phyloP scores from a whole-genome alignment of 164 flowering plant species.

The Amborella trichopoda region DNA sequence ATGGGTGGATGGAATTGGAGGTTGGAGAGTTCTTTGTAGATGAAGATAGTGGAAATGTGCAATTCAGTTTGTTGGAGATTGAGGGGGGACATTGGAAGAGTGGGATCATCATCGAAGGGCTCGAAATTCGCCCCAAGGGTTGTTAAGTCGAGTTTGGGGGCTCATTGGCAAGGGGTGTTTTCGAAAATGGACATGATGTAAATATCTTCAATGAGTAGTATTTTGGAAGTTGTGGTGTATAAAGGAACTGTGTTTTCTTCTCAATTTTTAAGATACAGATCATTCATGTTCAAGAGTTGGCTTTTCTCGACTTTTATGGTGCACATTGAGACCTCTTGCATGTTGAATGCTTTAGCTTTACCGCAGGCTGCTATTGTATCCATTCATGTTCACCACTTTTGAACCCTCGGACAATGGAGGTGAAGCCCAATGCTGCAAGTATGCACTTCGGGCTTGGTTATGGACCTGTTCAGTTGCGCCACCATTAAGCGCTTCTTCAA shows the following conservation, averaged over 20 bases:
- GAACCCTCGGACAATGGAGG: too few species aligned
- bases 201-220: not conserved
- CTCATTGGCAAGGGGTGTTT: not conserved
- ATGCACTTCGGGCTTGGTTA: too few species aligned
- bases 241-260: not conserved
- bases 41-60: slow-evolving; percentile 25
- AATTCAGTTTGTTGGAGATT: slow-evolving; percentile 28
- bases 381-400: too few species aligned
- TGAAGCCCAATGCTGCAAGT: too few species aligned
- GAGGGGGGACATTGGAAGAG: slow-evolving; percentile 26
- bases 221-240: not conserved
- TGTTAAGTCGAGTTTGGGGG: not conserved
- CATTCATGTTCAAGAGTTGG: not conserved
- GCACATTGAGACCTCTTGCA: too few species aligned
- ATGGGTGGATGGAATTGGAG: slow-evolving; percentile 52
- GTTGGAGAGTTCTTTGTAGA: slow-evolving; percentile 33
- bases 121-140: slow-evolving; percentile 57
- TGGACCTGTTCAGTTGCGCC: too few species aligned
- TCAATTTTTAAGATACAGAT: not conserved
- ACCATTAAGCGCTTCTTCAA: too few species aligned
- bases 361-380: too few species aligned
- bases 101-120: slow-evolving; percentile 50
- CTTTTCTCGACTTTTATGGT: not conserved
- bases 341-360: too few species aligned
- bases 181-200: not conserved